Evolutionary conservation across 2,329 filamentous ascomycete genomes (phyloP).

Genomic region (Alternaria triticina): DNA sequence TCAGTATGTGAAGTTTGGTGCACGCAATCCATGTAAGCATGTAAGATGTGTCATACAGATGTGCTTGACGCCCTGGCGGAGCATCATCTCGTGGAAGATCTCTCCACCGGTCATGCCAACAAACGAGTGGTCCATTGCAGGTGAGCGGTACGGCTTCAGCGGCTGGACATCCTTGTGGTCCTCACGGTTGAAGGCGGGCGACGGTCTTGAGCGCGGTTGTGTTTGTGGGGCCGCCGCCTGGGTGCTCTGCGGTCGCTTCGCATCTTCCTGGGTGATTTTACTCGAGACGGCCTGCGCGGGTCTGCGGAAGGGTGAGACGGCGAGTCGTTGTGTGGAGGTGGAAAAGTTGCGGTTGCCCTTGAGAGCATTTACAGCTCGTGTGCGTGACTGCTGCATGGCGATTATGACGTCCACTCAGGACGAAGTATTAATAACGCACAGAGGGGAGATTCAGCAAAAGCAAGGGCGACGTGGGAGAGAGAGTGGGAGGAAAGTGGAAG

Average conservation of each 20-base stretch:
- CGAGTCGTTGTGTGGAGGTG: constrained; percentile 47
- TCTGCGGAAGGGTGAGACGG: constrained; percentile 53
- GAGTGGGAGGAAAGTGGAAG: not conserved
- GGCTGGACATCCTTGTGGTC: constrained; percentile 54
- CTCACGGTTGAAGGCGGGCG: constrained; percentile 59
- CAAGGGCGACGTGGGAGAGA: constrained; percentile 8
- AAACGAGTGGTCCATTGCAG: constrained; percentile 67
- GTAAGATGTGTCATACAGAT: constrained; percentile 71
- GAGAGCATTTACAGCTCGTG: constrained; percentile 44
- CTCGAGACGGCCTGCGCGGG: constrained; percentile 41
- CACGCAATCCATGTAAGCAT: not conserved
- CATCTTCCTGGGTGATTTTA: constrained; percentile 47
- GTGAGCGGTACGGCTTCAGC: constrained; percentile 54
- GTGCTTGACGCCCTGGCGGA: constrained; percentile 88
- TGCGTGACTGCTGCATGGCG: constrained; percentile 46
- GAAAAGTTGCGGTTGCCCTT: constrained; percentile 54
- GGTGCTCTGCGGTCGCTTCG: constrained; percentile 53
- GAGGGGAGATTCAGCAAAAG: constrained; percentile 14
- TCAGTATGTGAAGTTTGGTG: constrained; percentile 12
- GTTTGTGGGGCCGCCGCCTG: constrained; percentile 42
- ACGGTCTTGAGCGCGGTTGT: constrained; percentile 42
- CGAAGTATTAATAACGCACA: constrained; percentile 7
- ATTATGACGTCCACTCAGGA: constrained; percentile 23
- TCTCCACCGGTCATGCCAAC: constrained; percentile 94
- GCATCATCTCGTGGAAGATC: constrained; percentile 99